These are phyloP conservation scores for Hsuehochloa calcarea DNA, from an alignment of 176 grass and related monocot species.

Conservation along the genomic window DNA sequence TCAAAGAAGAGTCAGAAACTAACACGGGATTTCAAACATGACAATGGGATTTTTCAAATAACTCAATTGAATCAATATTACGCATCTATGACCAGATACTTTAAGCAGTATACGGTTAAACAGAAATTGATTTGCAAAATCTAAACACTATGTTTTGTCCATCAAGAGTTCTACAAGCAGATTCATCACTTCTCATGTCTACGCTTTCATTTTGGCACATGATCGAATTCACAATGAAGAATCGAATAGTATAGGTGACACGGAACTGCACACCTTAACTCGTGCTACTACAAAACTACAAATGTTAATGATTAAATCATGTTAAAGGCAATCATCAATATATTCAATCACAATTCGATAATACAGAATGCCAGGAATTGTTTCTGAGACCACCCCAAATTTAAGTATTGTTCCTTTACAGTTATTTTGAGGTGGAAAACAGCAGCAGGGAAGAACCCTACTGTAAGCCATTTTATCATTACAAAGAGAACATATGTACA, in stretches of 20 bases:
- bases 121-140: slow-evolving; percentile 21
- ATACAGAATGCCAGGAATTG: not conserved
- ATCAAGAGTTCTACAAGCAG: not conserved
- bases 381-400: not conserved
- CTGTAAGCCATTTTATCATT: too few relatives aligned
- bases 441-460: too few relatives aligned
- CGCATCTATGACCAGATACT: not conserved
- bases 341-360: not conserved
- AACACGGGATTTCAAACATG: not conserved
- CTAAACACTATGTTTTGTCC: not conserved
- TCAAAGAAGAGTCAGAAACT: not conserved
- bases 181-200: not conserved
- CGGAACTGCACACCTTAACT: not conserved
- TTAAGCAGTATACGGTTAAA: not conserved
- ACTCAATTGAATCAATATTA: not conserved
- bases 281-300: not conserved
- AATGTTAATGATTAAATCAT: not conserved
- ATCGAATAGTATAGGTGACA: not conserved
- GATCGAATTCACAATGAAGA: not conserved
- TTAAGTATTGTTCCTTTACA: not conserved
- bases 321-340: not conserved
- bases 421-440: too few relatives aligned
- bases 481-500: too few relatives aligned
- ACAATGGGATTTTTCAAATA: not conserved
- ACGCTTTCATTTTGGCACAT: not conserved